Evolutionary conservation across 2,329 filamentous ascomycete genomes (phyloP).

Genomic region (Amauroascus niger): DNA sequence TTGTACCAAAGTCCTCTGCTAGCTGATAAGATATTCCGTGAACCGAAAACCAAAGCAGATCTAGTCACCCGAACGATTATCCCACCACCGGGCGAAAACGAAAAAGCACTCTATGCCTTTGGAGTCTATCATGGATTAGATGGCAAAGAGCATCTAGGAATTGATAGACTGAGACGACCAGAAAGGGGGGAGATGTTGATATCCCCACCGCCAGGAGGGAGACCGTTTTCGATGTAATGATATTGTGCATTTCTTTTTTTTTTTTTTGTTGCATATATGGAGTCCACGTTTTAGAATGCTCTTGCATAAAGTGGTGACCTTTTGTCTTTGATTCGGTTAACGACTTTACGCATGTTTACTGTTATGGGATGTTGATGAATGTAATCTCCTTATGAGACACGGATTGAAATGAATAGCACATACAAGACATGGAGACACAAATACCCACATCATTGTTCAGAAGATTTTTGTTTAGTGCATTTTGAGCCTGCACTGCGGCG

Average conservation of each 20-base stretch:
- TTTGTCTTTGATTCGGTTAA: not conserved
- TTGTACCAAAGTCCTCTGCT: constrained; percentile 63
- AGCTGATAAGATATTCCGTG: constrained; percentile 62
- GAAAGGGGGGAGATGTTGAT: constrained; percentile 30
- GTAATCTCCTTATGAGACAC: not conserved
- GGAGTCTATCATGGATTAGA: constrained; percentile 50
- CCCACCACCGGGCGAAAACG: constrained; percentile 34
- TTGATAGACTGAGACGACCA: constrained; percentile 46
- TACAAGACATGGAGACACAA: not conserved
- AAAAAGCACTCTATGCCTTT: constrained; percentile 44
- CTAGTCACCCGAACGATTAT: constrained; percentile 59
- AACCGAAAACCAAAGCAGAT: constrained; percentile 56
- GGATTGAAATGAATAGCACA: not conserved
- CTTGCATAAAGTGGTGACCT: not conserved
- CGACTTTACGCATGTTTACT: not conserved
- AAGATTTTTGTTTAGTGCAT: no score
- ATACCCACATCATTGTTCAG: no score
- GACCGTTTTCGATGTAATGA: constrained; percentile 4
- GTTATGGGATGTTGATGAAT: not conserved
- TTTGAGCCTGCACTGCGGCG: no score
- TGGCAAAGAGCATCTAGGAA: constrained; percentile 50
- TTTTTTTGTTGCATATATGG: not conserved
- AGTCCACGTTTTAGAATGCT: not conserved
- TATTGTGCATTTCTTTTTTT: not conserved
- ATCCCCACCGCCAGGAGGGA: constrained; percentile 7